These are phyloP conservation scores for Sutorius eximius DNA, from an alignment of 1,284 basidiomycete genomes.

Conservation along the genomic window DNA sequence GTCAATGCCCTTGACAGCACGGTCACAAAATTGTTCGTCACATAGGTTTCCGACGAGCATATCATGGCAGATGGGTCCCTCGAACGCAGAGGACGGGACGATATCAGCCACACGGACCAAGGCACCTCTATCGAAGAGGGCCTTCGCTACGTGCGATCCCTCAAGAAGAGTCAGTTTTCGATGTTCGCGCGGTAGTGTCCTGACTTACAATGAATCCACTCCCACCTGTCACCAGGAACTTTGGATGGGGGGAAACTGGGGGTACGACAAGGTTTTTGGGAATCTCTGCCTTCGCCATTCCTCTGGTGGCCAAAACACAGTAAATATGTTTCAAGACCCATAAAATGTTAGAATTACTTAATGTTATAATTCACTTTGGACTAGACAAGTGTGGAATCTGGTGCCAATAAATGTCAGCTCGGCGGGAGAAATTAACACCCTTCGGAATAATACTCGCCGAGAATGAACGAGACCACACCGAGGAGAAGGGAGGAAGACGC, in stretches of 20 bases:
- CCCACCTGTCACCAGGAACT: conserved; percentile 53
- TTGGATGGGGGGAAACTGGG: conserved; percentile 7
- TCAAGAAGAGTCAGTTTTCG: conserved; percentile 21
- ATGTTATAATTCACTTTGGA: background rate
- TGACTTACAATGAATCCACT: conserved; percentile 55
- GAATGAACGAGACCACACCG: background rate
- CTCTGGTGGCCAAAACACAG: background rate
- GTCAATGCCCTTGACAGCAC: conserved; percentile 40
- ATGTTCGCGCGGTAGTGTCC: background rate
- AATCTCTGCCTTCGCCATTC: conserved; percentile 2
- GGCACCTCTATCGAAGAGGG: conserved; percentile 35
- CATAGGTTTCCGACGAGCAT: conserved; percentile 47
- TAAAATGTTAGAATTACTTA: background rate
- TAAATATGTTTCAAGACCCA: background rate
- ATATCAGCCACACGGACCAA: conserved; percentile 49
- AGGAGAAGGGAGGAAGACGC: background rate
- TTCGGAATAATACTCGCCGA: background rate
- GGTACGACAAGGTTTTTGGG: background rate
- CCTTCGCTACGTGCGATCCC: conserved; percentile 53
- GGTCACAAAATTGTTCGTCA: conserved; percentile 41
- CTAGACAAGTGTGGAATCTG: background rate
- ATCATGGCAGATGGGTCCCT: conserved; percentile 36
- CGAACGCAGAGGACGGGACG: conserved; percentile 27
- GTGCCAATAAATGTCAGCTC: background rate
- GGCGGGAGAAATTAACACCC: background rate